Evolutionary conservation across 768 basidiomycete genomes (phyloP).

Genomic region (Mycena belliarum): DNA sequence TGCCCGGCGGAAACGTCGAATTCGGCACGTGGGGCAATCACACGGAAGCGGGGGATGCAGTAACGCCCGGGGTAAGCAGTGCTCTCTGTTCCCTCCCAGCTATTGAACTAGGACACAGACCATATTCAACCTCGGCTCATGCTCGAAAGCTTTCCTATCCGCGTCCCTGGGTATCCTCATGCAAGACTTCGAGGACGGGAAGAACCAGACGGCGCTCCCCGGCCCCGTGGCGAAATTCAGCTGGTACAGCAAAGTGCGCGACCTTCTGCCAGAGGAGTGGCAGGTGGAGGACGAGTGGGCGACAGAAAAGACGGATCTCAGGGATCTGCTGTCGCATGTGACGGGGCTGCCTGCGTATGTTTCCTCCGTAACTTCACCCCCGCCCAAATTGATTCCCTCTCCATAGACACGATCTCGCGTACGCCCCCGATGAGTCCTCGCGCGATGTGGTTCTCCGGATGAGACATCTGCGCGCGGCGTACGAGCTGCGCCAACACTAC

Average conservation of each 20-base stretch:
- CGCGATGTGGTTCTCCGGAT: constrained; percentile 27
- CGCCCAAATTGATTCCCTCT: not conserved
- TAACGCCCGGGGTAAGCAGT: constrained; percentile 34
- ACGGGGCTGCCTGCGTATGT: constrained; percentile 37
- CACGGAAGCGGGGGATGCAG: constrained; percentile 34
- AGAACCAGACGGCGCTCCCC: constrained; percentile 37
- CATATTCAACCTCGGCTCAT: constrained; percentile 25
- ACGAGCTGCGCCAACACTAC: constrained; percentile 34
- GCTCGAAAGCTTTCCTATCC: constrained; percentile 42
- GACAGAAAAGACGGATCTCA: constrained; percentile 33
- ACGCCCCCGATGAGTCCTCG: constrained; percentile 25
- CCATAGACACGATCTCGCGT: constrained; percentile 33
- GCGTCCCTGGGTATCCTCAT: constrained; percentile 42
- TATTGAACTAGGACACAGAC: not conserved
- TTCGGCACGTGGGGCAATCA: constrained; percentile 36
- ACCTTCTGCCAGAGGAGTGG: constrained; percentile 44
- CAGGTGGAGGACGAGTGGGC: constrained; percentile 43
- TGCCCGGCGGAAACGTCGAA: constrained; percentile 28
- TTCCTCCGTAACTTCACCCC: not conserved
- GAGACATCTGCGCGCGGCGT: constrained; percentile 28
- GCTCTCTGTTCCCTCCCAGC: constrained; percentile 5
- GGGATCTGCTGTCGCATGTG: constrained; percentile 38
- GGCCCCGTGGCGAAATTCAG: constrained; percentile 28
- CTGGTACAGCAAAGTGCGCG: constrained; percentile 38
- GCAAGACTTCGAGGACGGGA: constrained; percentile 38